Conservation (phyloP, 805 yeast species). For the Kregervanrija delftensis region DNA sequence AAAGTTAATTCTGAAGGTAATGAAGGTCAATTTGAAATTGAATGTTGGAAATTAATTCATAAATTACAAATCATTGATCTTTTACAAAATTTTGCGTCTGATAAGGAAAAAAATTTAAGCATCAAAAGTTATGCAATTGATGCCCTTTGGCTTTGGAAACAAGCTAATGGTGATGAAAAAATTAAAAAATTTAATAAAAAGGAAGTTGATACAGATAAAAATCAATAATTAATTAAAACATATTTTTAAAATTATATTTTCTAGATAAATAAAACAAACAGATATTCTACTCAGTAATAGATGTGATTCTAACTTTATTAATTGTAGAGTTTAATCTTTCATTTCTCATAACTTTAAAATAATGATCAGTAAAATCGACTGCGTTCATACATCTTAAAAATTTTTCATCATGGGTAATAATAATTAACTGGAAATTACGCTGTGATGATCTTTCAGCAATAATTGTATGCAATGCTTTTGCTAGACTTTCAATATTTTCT, state of each 20-base stretch:
- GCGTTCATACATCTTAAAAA: constrained; percentile 84
- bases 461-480: constrained; percentile 67
- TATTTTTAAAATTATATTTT: neutral
- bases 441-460: constrained; percentile 72
- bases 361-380: constrained; percentile 76
- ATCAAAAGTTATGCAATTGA: constrained; percentile 81
- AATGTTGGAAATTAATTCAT: constrained; percentile 68
- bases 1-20: constrained; percentile 30
- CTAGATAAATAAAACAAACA: neutral
- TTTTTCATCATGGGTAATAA: constrained; percentile 94
- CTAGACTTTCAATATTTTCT: constrained; percentile 83
- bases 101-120: constrained; percentile 51
- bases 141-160: constrained; percentile 84
- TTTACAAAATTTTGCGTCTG: constrained; percentile 63
- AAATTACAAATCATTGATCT: constrained; percentile 58
- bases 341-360: constrained; percentile 74
- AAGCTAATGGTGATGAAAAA: constrained; percentile 38
- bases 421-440: constrained; percentile 86
- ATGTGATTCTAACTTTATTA: constrained; percentile 24
- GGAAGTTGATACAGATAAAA: constrained; percentile 1
- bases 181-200: constrained; percentile 8
- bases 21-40: constrained; percentile 38
- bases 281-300: constrained; percentile 11
- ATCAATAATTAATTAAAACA: neutral
- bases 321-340: constrained; percentile 77